Conservation (phyloP, 192 early-diverging fungal genomes). For the Chytriomyces sp. region DNA sequence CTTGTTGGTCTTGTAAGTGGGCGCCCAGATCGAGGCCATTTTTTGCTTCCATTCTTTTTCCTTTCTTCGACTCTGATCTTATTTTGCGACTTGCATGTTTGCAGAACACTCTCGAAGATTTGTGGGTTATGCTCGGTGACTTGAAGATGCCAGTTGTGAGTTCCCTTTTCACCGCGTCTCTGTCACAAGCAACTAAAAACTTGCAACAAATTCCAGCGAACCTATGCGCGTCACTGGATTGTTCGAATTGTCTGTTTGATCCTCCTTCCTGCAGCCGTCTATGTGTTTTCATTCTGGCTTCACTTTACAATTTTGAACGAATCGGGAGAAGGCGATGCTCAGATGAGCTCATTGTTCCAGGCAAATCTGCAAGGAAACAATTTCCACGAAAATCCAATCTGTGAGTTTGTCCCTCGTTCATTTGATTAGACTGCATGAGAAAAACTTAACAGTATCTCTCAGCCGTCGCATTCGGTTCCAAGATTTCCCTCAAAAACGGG, state of each 20-base stretch:
- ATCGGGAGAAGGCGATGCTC: constrained; percentile 84
- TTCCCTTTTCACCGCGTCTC: background rate
- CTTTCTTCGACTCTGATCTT: background rate
- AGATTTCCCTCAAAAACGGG: constrained; percentile 83
- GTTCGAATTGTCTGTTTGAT: constrained; percentile 82
- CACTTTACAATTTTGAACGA: constrained; percentile 87
- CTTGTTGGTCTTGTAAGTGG: constrained; percentile 74
- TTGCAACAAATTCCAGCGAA: constrained; percentile 38
- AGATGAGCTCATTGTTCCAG: constrained; percentile 97
- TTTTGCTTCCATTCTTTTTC: background rate
- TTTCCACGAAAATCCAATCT: constrained; percentile 74
- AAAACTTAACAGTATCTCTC: background rate
- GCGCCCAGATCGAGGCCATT: too few species aligned
- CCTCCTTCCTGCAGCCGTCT: constrained; percentile 79
- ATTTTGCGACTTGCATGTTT: background rate
- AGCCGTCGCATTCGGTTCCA: constrained; percentile 92
- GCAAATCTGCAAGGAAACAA: constrained; percentile 81
- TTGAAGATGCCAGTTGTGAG: constrained; percentile 45
- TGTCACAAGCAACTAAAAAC: constrained; percentile 29
- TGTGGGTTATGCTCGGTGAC: constrained; percentile 87
- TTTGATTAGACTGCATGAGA: background rate
- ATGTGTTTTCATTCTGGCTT: constrained; percentile 78
- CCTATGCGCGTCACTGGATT: constrained; percentile 80
- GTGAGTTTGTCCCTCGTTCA: background rate
- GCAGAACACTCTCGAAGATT: constrained; percentile 83